These are phyloP conservation scores for Auricularia sp. DNA, from an alignment of 768 basidiomycete species.

Conservation along the genomic window DNA sequence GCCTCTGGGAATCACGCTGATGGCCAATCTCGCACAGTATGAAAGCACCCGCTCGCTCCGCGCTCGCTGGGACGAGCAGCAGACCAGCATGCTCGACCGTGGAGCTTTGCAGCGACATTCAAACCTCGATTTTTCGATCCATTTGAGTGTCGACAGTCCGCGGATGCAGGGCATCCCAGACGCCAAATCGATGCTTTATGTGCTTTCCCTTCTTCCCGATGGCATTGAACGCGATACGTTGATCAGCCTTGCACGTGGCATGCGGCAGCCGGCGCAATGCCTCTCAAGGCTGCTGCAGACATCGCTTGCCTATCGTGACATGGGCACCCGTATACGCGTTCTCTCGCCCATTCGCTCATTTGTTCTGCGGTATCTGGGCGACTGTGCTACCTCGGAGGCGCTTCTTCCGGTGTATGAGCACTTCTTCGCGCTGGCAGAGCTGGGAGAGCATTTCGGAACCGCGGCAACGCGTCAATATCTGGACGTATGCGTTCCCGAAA, in stretches of 20 bases:
- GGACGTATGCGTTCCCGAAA: not conserved
- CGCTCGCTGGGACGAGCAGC: conserved; percentile 12
- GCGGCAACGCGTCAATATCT: not conserved
- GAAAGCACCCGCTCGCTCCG: conserved; percentile 12
- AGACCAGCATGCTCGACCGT: conserved; percentile 13
- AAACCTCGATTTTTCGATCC: conserved; percentile 23
- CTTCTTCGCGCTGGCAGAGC: not conserved
- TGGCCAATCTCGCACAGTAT: conserved; percentile 13
- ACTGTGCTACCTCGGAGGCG: not conserved
- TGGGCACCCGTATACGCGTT: conserved; percentile 11
- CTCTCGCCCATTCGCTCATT: conserved; percentile 16
- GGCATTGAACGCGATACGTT: conserved; percentile 8
- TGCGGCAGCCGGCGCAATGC: conserved; percentile 9
- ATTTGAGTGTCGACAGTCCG: conserved; percentile 21
- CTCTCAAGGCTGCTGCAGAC: conserved; percentile 12
- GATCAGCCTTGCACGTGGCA: not conserved
- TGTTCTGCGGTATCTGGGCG: conserved; percentile 8
- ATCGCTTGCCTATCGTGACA: conserved; percentile 13
- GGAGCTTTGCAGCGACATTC: conserved; percentile 13
- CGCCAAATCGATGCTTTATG: conserved; percentile 18
- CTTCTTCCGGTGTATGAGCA: not conserved
- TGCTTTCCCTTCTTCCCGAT: conserved; percentile 22
- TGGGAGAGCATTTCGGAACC: not conserved
- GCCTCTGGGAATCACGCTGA: conserved; percentile 15
- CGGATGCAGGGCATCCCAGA: conserved; percentile 17